Base-by-base conservation (phyloP, 495 filamentous ascomycete species). In the Amorphotheca resinae region DNA sequence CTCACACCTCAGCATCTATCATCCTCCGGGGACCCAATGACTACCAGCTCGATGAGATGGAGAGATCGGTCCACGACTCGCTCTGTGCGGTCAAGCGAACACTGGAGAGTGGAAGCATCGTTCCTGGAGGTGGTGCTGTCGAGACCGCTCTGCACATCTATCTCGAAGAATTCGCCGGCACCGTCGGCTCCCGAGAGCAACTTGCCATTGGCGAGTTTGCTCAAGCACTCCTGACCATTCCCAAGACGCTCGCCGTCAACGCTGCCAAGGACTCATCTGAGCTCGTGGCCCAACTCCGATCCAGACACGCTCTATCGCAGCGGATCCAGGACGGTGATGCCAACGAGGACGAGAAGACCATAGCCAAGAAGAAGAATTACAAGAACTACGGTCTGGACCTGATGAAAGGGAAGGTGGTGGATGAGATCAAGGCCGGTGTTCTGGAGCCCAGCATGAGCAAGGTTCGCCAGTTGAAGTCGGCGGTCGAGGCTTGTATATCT, bases 111-210 rank as follows among this genome's bases (percentile, higher is more conserved):
- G 91, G 91, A 41, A 87, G 83, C 64, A 88, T 99, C 45, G 91
- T 99, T 25, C 91, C 91, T 25, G 91, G 91, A 38, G 91, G 88
- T 52, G 91, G 88, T 51, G 93, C 91, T 9, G 93, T 95, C 15
- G 91, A 99, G 69, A 96, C 91, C n/a, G 91, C 91, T 20, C 72
- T 99, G 42, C 91, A 95, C 66, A 99, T 99, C 59, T 96, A 96
- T 66, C 74, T 99, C 23, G 91, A 99, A 69, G 93, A 99, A 63
- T 96, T 93, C 65, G 91, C 91, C n/a, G 88, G 89, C 53, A 95
- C 91, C 42, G 87, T 99, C 42, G 88, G 91, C 50, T 95, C 88
- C 23, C 78, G 91, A 46, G 91, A 99, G 68, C 91, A 99, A 70
- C 79, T 96, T 43, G 89, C 91, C 51, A 95, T 99, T 51, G 91